Conservation (phyloP, 2,329 filamentous ascomycete genomes). For the Nemania serpens region DNA sequence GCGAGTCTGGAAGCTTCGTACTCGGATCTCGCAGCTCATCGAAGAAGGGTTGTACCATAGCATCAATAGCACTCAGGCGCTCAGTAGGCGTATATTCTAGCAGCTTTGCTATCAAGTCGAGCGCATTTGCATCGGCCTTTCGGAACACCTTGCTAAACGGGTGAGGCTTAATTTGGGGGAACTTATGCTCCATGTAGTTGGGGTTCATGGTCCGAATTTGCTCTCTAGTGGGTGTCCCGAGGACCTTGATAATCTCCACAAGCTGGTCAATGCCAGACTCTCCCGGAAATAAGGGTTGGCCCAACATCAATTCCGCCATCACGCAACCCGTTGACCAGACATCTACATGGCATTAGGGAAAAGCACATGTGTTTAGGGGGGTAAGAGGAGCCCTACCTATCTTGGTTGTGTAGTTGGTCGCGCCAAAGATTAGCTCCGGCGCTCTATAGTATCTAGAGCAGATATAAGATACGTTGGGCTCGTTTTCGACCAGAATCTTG, state of each 20-base stretch:
- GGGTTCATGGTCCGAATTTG: constrained; percentile 99
- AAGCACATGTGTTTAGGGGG: too few relatives aligned
- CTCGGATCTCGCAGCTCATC: constrained; percentile 92
- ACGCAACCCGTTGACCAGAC: constrained; percentile 99
- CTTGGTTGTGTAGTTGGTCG: constrained; percentile 99
- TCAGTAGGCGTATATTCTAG: constrained; percentile 98
- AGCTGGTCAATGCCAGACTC: constrained; percentile 98
- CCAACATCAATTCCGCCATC: constrained; percentile 99
- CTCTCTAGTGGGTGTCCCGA: constrained; percentile 94
- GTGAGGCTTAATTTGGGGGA: constrained; percentile 99
- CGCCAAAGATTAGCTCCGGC: constrained; percentile 96
- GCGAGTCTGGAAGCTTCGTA: constrained; percentile 91
- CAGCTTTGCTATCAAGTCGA: constrained; percentile 90
- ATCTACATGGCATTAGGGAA: constrained; percentile 59
- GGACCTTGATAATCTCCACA: constrained; percentile 98
- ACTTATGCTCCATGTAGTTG: constrained; percentile 99
- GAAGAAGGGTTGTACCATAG: constrained; percentile 98
- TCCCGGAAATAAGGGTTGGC: constrained; percentile 95
- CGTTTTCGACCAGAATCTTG: constrained; percentile 97
- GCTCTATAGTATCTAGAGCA: constrained; percentile 99
- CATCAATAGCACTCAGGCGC: constrained; percentile 88
- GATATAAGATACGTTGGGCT: constrained; percentile 99
- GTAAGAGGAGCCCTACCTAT: constrained; percentile 71
- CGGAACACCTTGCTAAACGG: constrained; percentile 99
- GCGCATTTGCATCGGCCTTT: constrained; percentile 89